Base-by-base conservation (phyloP, 305 asterid genomes). In the Solanum aculeatissimum region DNA sequence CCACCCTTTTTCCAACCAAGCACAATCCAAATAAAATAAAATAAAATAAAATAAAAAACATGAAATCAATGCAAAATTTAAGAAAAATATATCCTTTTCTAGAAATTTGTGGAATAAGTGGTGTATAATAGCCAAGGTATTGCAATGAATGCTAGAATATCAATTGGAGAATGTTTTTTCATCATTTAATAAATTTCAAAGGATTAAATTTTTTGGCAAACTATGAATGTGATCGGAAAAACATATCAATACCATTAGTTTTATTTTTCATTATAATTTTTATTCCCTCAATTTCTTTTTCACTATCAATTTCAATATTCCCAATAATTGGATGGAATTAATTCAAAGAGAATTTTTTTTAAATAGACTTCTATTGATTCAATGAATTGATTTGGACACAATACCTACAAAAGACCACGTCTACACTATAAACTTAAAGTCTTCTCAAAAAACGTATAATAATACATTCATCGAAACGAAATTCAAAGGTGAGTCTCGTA, bases 161-260 rank as follows among this genome's bases (percentile, higher is more conserved):
- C 84, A 82, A 47, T 43, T 62, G 45, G 84, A 66, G 84, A 82
- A 82, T 82, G 84, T 57, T 82, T 81, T 81, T 62, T 82, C 84
- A 82, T 18, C 74, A 63, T 78, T 79, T 84, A 83, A 57, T 85
- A 43, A 66, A 81, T 29, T 66, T 32, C 83, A 78, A 25, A 25
- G 40, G 79, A 88, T 55, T 84, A 53, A 88, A 84, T 80, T 84
- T 84, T 16, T 9, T 62, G 83, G 84, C 18, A 71, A 32, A 79
- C 65, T 84, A 87, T 49, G 90, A 88, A 65, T 83, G 81, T 84
- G 91, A 88, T 32, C 66, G 88, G 83, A 35, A 89, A 85, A 81
- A 85, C 84, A 87, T 87, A 87, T 86, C 71, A 27, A 75, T 16
- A 45, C 84, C 89, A 55, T 74, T 80, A 80, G 85, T 79, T 23